Percentiles rank a stretch among this genome's conserved stretches.
phyloP scores from a whole-genome alignment of 1,284 basidiomycete genomes.

The Psilocybe mexicana region DNA sequence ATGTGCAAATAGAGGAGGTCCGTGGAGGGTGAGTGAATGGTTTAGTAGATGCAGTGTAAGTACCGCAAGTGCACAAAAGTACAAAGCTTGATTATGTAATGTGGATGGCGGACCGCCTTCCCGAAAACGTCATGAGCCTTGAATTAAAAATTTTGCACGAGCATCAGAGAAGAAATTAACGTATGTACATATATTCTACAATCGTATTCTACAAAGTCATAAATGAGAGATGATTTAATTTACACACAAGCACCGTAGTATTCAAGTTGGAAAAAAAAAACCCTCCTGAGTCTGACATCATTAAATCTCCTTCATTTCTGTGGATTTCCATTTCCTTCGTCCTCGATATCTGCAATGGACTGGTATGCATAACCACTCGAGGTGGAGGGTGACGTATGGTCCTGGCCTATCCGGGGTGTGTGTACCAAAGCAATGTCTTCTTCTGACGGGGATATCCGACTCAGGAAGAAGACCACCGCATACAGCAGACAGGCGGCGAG shows the following conservation, averaged over 20 bases:
- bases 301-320: neutral
- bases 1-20: too few relatives aligned
- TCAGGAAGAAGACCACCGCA: constrained; percentile 34
- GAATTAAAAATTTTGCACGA: too few relatives aligned
- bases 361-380: constrained; percentile 16
- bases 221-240: neutral
- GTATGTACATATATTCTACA: neutral
- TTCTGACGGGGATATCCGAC: constrained; percentile 24
- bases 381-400: neutral
- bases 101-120: too few relatives aligned
- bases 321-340: neutral
- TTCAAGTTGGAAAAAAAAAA: too few relatives aligned
- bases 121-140: too few relatives aligned
- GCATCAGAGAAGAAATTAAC: neutral
- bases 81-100: neutral
- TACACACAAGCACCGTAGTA: neutral
- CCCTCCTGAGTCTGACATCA: neutral
- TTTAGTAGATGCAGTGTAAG: neutral
- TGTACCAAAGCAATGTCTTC: constrained; percentile 22
- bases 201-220: neutral
- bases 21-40: neutral
- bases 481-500: constrained; percentile 43
- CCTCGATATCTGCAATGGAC: constrained; percentile 3
- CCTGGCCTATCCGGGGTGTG: constrained; percentile 10
- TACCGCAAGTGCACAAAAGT: neutral